Base-by-base conservation (phyloP, 257 asterid genomes). In the Salvia splendens region DNA sequence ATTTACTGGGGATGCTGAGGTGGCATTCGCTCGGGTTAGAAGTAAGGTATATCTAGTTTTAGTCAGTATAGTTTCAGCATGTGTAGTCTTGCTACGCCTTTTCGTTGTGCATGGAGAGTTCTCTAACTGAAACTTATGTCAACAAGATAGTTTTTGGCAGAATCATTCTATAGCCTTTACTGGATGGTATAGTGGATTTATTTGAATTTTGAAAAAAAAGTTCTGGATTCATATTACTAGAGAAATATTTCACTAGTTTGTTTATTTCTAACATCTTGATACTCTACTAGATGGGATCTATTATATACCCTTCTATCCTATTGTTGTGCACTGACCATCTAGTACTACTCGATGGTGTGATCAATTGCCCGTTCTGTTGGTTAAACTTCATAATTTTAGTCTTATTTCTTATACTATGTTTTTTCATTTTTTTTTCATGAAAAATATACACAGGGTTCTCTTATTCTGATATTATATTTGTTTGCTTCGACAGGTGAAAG, bases 1-100 rank as follows among this genome's bases (percentile, higher is more conserved):
- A 74, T 94, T 94, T 74, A 76, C 77, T 38, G 95, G 87, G 47
- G 95, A 85, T 16, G 96, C 96, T 24, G 97, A 83, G 79, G 81
- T 80, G 69, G 99, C 99, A 35, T 94, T 88, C 15, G 73, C 91
- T 77, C 88, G 96, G 65, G 95, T 91, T 72, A 89, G 95, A 73
- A 75, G 71, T 69, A 85, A 94, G 99, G 99, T 88, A 65, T 24
- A 67, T 59, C 67, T 52, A 24, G 47, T 41, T 63, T 30, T 61
- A 46, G 49, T 74, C 55, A 36, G 50, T 58, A 64, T 38, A 68
- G 59, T 57, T 65, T 73, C 52, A 62, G 64, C 65, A 24, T 65
- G 17, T 60, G 43, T 65, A 12, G 40, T 61, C 38, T 61, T 60
- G 63, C 64, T 40, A 53, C 69, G 11, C 51, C 14, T 42, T 33